Evolutionary conservation across 2,329 filamentous ascomycete genomes (phyloP).

Genomic region (Thielaviopsis ethacetica): DNA sequence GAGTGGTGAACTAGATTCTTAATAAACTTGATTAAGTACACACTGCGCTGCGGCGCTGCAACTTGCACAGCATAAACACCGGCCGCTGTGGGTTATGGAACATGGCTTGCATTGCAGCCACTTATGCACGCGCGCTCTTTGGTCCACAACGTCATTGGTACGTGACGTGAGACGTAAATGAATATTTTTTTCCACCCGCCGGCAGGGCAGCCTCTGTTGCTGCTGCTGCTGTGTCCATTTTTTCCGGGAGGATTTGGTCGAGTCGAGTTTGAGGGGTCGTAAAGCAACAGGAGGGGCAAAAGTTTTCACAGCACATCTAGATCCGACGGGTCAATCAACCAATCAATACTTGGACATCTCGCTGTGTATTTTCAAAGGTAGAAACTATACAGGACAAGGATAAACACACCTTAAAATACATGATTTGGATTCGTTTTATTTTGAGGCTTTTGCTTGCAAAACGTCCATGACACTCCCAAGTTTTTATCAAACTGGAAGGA

Average conservation of each 20-base stretch:
- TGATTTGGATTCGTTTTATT: neutral
- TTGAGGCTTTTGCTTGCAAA: neutral
- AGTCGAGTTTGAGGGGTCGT: neutral
- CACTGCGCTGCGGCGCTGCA: neutral
- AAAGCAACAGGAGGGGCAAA: neutral
- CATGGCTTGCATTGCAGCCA: neutral
- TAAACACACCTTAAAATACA: neutral
- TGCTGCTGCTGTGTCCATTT: neutral
- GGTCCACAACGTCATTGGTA: neutral
- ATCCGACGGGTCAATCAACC: neutral
- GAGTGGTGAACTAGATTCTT: no score
- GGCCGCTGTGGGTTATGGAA: neutral
- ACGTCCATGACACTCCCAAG: neutral
- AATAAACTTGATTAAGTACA: no score
- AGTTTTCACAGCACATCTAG: neutral
- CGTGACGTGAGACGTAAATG: neutral
- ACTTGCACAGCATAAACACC: neutral
- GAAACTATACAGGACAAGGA: neutral
- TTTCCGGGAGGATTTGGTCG: neutral
- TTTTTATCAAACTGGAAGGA: neutral
- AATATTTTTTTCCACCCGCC: no score
- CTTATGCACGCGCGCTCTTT: neutral
- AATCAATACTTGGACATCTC: no score
- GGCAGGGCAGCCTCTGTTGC: neutral
- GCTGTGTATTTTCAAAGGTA: no score